These are phyloP conservation scores for Penicillium mononematosum DNA, from an alignment of 495 filamentous ascomycete genomes.

Conservation along the genomic window DNA sequence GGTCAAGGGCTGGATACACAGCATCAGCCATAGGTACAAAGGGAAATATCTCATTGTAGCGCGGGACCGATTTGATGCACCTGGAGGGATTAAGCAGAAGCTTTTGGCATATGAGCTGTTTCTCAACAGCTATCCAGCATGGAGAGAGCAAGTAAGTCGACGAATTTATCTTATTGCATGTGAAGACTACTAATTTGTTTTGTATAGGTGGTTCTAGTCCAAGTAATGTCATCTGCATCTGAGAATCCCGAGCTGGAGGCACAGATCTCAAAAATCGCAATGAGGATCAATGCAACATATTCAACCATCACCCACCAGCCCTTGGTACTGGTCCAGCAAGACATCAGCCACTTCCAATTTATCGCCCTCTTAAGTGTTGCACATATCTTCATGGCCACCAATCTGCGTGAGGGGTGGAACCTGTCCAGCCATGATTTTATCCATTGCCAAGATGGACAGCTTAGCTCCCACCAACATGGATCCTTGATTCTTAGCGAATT, in stretches of 20 bases:
- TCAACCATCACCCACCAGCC: slow-evolving; percentile 81
- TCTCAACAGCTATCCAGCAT: slow-evolving; percentile 79
- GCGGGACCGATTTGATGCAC: slow-evolving; percentile 81
- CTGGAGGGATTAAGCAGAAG: slow-evolving; percentile 84
- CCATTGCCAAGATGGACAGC: slow-evolving; percentile 76
- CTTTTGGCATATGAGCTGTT: slow-evolving; percentile 84
- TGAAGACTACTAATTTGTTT: slow-evolving; percentile 1
- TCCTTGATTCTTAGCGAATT: slow-evolving; percentile 92
- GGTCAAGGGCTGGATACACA: slow-evolving; percentile 69
- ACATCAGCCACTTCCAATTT: slow-evolving; percentile 82
- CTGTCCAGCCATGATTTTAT: slow-evolving; percentile 84
- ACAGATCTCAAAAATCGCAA: slow-evolving; percentile 81
- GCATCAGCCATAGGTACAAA: slow-evolving; percentile 67
- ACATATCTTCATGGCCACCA: slow-evolving; percentile 81
- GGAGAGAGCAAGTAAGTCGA: slow-evolving; percentile 64
- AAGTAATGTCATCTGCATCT: slow-evolving; percentile 78
- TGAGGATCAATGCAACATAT: slow-evolving; percentile 77
- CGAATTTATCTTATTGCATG: background rate
- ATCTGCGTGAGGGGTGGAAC: slow-evolving; percentile 90
- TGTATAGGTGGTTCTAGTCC: slow-evolving; percentile 68
- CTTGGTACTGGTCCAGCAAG: slow-evolving; percentile 83
- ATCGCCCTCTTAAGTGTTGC: slow-evolving; percentile 79
- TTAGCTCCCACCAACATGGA: slow-evolving; percentile 66
- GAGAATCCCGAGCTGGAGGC: slow-evolving; percentile 76
- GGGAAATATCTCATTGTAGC: slow-evolving; percentile 84